Evolutionary conservation across 179 eudicot genomes (phyloP).

Genomic region (Silene vulgaris): DNA sequence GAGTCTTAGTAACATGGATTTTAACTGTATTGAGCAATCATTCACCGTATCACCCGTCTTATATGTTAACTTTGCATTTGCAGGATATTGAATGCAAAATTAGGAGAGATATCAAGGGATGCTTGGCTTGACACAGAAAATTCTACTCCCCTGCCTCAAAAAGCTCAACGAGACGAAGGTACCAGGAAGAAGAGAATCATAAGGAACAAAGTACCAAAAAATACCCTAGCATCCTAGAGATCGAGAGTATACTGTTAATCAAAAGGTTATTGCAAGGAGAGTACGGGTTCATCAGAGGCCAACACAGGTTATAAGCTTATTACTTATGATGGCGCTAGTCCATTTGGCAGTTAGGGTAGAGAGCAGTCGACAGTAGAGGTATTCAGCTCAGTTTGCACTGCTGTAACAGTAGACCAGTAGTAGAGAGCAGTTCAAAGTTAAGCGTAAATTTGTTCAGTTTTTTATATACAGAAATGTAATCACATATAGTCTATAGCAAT

Average conservation of each 20-base stretch:
- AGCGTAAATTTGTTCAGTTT: too few relatives aligned
- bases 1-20: too few relatives aligned
- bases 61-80: slow-evolving; percentile 23
- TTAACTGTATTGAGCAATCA: too few relatives aligned
- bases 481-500: too few relatives aligned
- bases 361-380: background rate
- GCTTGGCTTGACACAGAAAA: slow-evolving; percentile 73
- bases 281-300: background rate
- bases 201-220: too few relatives aligned
- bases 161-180: background rate
- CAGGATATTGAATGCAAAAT: slow-evolving; percentile 65
- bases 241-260: too few relatives aligned
- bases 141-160: background rate
- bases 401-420: background rate
- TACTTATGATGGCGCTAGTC: background rate
- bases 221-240: too few relatives aligned
- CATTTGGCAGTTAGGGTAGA: background rate
- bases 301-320: background rate
- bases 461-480: too few relatives aligned
- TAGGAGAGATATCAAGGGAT: slow-evolving; percentile 71
- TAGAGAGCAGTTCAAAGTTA: too few relatives aligned
- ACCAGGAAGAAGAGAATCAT: too few relatives aligned
- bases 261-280: too few relatives aligned
- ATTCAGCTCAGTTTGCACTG: background rate
- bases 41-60: background rate